A percentile compares a stretch with the other conserved stretches of the same genome.
Conservation (phyloP, 805 yeast species). For the Cyberlindnera meyerae region DNA sequence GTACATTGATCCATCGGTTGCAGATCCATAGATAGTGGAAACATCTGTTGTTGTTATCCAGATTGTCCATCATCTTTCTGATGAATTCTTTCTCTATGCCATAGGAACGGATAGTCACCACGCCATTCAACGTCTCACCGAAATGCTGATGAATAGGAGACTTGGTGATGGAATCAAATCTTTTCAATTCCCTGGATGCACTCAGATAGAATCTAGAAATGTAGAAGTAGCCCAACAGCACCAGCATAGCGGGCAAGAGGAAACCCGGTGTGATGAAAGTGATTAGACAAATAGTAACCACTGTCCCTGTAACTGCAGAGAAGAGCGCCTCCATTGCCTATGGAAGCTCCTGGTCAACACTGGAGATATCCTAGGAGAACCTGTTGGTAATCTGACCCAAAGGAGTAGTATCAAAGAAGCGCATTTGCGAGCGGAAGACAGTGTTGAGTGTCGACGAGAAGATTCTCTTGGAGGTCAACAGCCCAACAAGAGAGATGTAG, state of each 20-base stretch:
- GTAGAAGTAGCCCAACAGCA: constrained; percentile 37
- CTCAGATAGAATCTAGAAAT: constrained; percentile 57
- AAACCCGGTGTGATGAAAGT: constrained; percentile 71
- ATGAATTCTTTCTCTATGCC: constrained; percentile 39
- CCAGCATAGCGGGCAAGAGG: constrained; percentile 55
- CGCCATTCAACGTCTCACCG: constrained; percentile 63
- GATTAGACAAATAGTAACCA: constrained; percentile 58
- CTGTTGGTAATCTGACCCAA: constrained; percentile 28
- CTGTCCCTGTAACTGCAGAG: constrained; percentile 38
- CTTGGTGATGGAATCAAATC: constrained; percentile 67
- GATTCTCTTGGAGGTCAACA: constrained; percentile 15
- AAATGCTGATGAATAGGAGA: constrained; percentile 66
- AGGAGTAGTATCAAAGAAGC: constrained; percentile 77
- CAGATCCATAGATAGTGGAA: constrained; percentile 52
- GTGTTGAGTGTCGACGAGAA: constrained; percentile 46
- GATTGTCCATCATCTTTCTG: constrained; percentile 36
- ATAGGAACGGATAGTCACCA: constrained; percentile 58
- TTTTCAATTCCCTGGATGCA: constrained; percentile 68
- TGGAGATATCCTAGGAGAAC: constrained; percentile 61
- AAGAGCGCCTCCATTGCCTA: constrained; percentile 57
- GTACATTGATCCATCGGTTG: constrained; percentile 66
- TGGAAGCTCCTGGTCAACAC: constrained; percentile 68
- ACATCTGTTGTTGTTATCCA: constrained; percentile 65
- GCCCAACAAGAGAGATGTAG: no score
- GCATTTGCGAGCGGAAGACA: constrained; percentile 70